Evolutionary conservation across 2,329 filamentous ascomycete species (phyloP).

Genomic region (Chrysoporthe cubensis): DNA sequence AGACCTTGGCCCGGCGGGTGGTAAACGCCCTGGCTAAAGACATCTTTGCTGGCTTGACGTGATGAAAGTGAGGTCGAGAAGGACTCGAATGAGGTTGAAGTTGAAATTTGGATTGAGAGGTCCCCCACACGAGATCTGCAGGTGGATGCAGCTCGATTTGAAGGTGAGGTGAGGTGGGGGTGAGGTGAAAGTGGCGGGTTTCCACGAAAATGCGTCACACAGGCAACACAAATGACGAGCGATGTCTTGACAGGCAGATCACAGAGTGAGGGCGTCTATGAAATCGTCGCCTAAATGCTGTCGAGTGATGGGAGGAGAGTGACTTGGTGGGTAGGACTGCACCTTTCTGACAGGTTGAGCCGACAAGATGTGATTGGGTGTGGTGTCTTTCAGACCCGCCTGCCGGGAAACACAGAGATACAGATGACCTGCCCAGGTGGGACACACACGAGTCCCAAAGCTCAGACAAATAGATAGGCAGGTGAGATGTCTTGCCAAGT

Average conservation of each 20-base stretch:
- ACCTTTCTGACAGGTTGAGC: conserved; percentile 22
- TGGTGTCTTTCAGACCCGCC: conserved; percentile 15
- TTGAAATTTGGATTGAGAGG: not conserved
- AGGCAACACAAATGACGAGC: conserved; percentile 17
- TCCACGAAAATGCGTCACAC: not conserved
- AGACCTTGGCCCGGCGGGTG: conserved; percentile 64
- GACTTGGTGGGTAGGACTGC: conserved; percentile 21
- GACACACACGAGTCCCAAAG: conserved; percentile 9
- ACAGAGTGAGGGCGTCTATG: conserved; percentile 17
- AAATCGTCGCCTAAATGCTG: conserved; percentile 6
- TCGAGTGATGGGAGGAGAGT: conserved; percentile 8
- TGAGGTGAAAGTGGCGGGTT: not conserved
- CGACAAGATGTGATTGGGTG: conserved; percentile 22
- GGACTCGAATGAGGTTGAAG: not conserved
- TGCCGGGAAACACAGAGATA: conserved; percentile 19
- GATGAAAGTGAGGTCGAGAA: not conserved
- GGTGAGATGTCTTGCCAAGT: not conserved
- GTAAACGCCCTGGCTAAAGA: conserved; percentile 71
- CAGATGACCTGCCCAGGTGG: conserved; percentile 28
- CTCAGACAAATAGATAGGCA: not conserved
- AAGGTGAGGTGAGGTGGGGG: not conserved
- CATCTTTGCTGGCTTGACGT: conserved; percentile 31
- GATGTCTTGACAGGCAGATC: conserved; percentile 18
- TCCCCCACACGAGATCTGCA: not conserved
- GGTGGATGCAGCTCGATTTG: not conserved